A percentile compares a stretch with the other conserved stretches of the same genome.
These are phyloP conservation scores for Pecoramyces ruminantium DNA, from an alignment of 192 early-diverging fungal genomes.

Conservation along the genomic window DNA sequence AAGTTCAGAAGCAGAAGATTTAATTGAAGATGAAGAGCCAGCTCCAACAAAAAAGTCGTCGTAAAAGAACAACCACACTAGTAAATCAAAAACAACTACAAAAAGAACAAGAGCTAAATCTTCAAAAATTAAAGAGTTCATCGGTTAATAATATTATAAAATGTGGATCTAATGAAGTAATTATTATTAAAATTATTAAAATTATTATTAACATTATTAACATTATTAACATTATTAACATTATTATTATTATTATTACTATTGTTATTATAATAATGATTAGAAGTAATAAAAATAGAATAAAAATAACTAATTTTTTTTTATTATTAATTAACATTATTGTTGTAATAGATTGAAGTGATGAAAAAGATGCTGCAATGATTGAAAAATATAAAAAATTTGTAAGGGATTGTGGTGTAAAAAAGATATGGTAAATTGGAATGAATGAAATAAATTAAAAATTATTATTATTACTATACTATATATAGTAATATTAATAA, in stretches of 20 bases:
- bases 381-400: neutral
- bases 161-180: neutral
- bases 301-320: too few species aligned
- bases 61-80: neutral
- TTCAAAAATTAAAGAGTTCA: neutral
- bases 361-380: neutral
- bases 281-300: too few species aligned
- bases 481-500: too few species aligned
- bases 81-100: neutral
- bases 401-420: neutral
- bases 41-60: neutral
- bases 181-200: neutral
- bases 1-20: neutral
- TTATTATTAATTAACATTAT: too few species aligned
- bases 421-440: neutral
- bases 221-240: too few species aligned
- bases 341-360: neutral
- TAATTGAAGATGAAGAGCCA: neutral
- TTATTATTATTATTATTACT: too few species aligned
- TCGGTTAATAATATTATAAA: neutral
- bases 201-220: too few species aligned
- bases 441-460: too few species aligned
- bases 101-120: neutral
- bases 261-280: too few species aligned
- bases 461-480: too few species aligned